Conservation (phyloP, 1,284 basidiomycete species). For the Rhodotorula sp. region DNA sequence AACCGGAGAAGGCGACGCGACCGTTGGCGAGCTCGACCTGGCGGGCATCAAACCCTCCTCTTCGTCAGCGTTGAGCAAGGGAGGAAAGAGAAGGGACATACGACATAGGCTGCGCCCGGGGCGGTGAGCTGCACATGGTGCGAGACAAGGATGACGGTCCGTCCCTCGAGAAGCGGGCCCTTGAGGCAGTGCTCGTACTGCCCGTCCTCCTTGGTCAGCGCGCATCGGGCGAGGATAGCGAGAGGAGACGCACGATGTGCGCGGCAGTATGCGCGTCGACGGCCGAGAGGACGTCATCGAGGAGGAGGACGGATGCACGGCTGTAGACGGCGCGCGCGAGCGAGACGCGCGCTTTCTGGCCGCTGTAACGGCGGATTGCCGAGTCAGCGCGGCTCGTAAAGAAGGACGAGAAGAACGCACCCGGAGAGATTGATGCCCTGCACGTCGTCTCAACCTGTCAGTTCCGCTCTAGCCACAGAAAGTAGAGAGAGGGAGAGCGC, state of each 20-base stretch:
- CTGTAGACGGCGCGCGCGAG: conserved; percentile 93
- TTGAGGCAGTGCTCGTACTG: conserved; percentile 73
- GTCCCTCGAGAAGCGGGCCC: conserved; percentile 74
- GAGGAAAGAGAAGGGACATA: not conserved
- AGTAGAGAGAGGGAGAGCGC: conserved; percentile 59
- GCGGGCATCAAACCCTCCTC: too few relatives aligned
- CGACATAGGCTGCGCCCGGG: conserved; percentile 67
- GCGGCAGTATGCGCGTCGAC: conserved; percentile 57
- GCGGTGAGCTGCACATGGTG: conserved; percentile 84
- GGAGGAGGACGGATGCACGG: conserved; percentile 75
- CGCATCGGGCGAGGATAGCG: conserved; percentile 1
- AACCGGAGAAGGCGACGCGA: conserved; percentile 72
- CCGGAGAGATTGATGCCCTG: conserved; percentile 75
- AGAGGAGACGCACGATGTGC: conserved; percentile 21
- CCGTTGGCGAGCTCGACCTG: conserved; percentile 78
- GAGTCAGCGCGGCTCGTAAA: not conserved
- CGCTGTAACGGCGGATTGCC: conserved; percentile 50
- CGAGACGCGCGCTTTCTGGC: conserved; percentile 90
- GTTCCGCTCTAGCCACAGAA: too few relatives aligned
- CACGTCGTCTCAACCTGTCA: not conserved
- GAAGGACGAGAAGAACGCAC: not conserved
- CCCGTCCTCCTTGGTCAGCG: not conserved
- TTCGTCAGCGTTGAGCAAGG: conserved; percentile 45
- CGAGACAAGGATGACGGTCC: conserved; percentile 83
- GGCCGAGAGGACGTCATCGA: conserved; percentile 63